Evolutionary conservation across 2,329 filamentous ascomycete genomes (phyloP).

Genomic region (Pyrenochaeta sp.): DNA sequence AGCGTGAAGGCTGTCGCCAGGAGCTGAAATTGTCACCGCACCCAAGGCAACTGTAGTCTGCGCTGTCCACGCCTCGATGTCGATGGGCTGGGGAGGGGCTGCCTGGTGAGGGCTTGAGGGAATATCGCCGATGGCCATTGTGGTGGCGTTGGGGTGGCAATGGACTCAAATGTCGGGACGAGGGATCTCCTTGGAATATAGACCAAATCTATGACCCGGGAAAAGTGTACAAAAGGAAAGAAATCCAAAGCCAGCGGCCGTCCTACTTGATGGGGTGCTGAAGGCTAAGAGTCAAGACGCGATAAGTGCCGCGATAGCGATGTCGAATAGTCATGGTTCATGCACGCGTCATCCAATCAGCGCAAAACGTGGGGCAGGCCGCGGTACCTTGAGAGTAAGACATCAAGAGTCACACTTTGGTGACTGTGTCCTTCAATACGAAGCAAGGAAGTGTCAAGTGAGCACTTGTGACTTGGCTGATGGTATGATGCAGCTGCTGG

Average conservation of each 20-base stretch:
- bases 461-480: background rate
- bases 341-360: constrained; percentile 36
- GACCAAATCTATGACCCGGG: background rate
- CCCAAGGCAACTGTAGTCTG: constrained; percentile 54
- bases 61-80: constrained; percentile 59
- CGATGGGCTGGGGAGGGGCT: constrained; percentile 38
- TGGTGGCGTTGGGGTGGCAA: constrained; percentile 19
- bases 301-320: constrained; percentile 29
- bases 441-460: background rate
- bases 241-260: background rate
- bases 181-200: background rate
- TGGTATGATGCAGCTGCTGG: background rate
- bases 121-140: constrained; percentile 45
- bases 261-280: constrained; percentile 10
- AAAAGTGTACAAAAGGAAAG: constrained; percentile 4
- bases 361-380: constrained; percentile 28
- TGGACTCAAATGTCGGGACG: background rate
- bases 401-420: constrained; percentile 20
- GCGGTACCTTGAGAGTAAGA: constrained; percentile 12
- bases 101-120: constrained; percentile 29
- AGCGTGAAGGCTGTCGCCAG: constrained; percentile 51
- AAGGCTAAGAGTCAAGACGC: constrained; percentile 22
- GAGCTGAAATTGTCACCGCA: constrained; percentile 49
- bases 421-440: constrained; percentile 10
- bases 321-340: constrained; percentile 25